These are phyloP conservation scores for Apophysomyces elegans DNA, from an alignment of 371 early-diverging fungal species.

Conservation along the genomic window DNA sequence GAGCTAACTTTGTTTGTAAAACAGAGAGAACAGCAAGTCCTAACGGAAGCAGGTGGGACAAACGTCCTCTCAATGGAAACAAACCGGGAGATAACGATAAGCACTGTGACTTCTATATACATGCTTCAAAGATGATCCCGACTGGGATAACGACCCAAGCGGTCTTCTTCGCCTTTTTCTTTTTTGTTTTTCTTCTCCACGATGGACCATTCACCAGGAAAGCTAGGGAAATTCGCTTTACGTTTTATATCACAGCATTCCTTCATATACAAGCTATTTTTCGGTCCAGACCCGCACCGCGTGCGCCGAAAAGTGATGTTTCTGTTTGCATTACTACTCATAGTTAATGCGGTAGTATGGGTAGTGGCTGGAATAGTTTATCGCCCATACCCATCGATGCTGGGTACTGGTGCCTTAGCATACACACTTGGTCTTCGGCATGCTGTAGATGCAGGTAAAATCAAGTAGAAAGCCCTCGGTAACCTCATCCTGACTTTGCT, in stretches of 20 bases:
- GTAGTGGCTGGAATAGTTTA: constrained; percentile 40
- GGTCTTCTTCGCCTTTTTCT: background rate
- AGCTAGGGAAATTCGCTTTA: constrained; percentile 24
- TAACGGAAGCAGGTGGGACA: too few relatives aligned
- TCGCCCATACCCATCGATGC: constrained; percentile 43
- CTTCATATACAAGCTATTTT: constrained; percentile 37
- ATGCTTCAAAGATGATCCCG: too few relatives aligned
- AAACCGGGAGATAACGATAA: too few relatives aligned
- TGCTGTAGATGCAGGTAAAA: constrained; percentile 69
- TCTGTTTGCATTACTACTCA: constrained; percentile 28
- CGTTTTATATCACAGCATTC: constrained; percentile 31
- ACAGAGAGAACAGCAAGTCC: too few relatives aligned
- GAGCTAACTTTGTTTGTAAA: too few relatives aligned
- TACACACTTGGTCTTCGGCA: constrained; percentile 72
- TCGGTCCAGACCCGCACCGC: constrained; percentile 43
- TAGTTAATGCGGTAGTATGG: constrained; percentile 53
- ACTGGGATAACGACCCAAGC: background rate
- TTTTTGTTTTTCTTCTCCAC: background rate
- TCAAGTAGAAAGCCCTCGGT: background rate
- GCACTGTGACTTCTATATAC: too few relatives aligned
- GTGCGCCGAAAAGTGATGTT: constrained; percentile 37
- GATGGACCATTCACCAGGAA: constrained; percentile 19
- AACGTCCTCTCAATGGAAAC: too few relatives aligned
- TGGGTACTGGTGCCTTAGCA: constrained; percentile 60
- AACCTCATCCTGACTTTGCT: too few relatives aligned